Evolutionary conservation across 2,329 filamentous ascomycete species (phyloP), one percentile per base, ranked within the genome.

Genomic region (Aspergillus costaricaensis): DNA sequence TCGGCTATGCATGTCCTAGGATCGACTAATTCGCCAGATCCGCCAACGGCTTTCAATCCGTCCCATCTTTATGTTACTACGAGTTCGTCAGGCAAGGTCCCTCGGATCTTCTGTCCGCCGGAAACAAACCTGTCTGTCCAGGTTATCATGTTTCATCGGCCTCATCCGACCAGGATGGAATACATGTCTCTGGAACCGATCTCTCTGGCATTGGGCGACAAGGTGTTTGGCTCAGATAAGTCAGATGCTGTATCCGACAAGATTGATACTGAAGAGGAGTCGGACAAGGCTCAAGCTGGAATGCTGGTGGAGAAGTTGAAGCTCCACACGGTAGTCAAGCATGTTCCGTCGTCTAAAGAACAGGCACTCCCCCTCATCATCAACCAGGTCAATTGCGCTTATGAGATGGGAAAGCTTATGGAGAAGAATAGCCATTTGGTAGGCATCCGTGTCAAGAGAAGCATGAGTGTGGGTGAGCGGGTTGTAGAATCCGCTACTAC

Each of bases 321-420:
- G 71, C 83, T 92, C 65, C 96, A 99, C 75, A 94, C 90, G 2
- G 92, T 99, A 4, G 81, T 91, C 57, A 88, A 88, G 66, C 91
- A 91, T 71, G 80, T 86, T 2, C 86, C 88, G 2, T 95, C 94
- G 1, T 85, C 88, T 61, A 94, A 96, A 70, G 95, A 99, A 74
- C 85, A 87, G 63, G 89, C 91, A 1, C 81, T 99, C 30, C 85
- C 89, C 4, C 87, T 86, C 59, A 93, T 98, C 60, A 85, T 97
- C 66, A 92, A 93, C 68, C 94, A 98, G 77, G 90, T 98, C 74
- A 99, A 99, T 72, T 99, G 95, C 83, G 92, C 93, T 0, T 92
- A 89, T 80, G 96, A 99, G 76, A 83, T 99, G 59, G 89, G 95
- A 63, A 84, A 88, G 67, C 81, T 96, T 41, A 81, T 99, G 67